Percentiles rank a stretch among this genome's conserved stretches.
phyloP scores from a whole-genome alignment of 2,329 filamentous ascomycete species.

The Calonectria multiphialidica region DNA sequence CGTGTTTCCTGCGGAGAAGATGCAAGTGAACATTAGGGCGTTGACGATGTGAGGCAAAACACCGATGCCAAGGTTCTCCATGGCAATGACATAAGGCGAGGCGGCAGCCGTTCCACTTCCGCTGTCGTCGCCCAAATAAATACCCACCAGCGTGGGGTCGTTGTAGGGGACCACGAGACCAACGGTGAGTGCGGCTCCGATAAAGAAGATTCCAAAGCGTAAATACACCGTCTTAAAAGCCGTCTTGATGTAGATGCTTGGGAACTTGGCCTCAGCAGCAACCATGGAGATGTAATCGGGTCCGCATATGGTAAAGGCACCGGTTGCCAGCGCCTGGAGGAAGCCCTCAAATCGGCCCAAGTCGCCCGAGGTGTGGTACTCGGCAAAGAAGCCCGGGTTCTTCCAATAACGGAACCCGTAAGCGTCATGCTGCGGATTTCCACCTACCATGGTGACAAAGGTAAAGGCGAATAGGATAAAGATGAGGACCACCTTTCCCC shows the following conservation, averaged over 20 bases:
- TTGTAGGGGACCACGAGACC: constrained; percentile 75
- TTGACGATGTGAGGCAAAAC: constrained; percentile 69
- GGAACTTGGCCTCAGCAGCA: constrained; percentile 24
- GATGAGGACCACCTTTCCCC: constrained; percentile 26
- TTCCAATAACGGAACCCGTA: constrained; percentile 29
- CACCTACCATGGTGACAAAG: constrained; percentile 26
- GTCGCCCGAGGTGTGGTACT: constrained; percentile 20
- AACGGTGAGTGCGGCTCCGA: constrained; percentile 52
- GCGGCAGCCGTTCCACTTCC: constrained; percentile 60
- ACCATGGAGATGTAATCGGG: constrained; percentile 68
- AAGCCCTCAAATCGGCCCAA: constrained; percentile 26
- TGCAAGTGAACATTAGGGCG: constrained; percentile 56
- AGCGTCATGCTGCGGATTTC: constrained; percentile 22
- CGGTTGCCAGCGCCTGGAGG: constrained; percentile 20
- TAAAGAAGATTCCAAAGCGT: constrained; percentile 29
- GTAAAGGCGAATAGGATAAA: constrained; percentile 25
- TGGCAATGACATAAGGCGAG: constrained; percentile 72
- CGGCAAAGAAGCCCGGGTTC: constrained; percentile 21
- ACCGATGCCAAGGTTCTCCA: constrained; percentile 63
- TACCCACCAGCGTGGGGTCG: constrained; percentile 66
- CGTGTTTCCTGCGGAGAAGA: constrained; percentile 59
- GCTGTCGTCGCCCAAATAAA: constrained; percentile 46
- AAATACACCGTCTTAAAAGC: constrained; percentile 27
- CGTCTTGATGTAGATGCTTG: constrained; percentile 24
- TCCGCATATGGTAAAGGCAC: constrained; percentile 69